Evolutionary conservation across 495 filamentous ascomycete species (phyloP).

Genomic region (Podospora didyma): DNA sequence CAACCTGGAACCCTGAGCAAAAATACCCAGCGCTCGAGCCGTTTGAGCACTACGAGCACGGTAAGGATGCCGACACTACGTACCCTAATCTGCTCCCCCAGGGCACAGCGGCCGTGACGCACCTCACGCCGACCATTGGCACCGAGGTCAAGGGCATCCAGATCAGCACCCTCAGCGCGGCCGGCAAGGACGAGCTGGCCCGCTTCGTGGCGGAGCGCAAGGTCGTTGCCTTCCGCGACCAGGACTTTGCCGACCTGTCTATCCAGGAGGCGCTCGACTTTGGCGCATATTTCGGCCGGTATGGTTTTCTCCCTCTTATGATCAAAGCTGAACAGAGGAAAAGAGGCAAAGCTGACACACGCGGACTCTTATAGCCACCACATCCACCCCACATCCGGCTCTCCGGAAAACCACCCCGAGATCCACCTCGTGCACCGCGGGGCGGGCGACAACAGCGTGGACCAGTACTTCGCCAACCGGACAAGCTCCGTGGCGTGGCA

Average conservation of each 20-base stretch:
- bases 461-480: slow-evolving; percentile 57
- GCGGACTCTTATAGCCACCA: slow-evolving; percentile 55
- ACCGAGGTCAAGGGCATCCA: slow-evolving; percentile 74
- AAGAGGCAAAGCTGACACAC: not conserved
- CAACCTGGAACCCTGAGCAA: slow-evolving; percentile 60
- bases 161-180: slow-evolving; percentile 59
- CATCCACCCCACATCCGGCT: slow-evolving; percentile 75
- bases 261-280: slow-evolving; percentile 68
- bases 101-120: slow-evolving; percentile 42
- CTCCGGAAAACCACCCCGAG: slow-evolving; percentile 67
- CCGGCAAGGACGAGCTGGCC: slow-evolving; percentile 77
- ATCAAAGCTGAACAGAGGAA: not conserved
- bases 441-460: slow-evolving; percentile 54
- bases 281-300: slow-evolving; percentile 71
- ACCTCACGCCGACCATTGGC: slow-evolving; percentile 72
- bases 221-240: slow-evolving; percentile 75
- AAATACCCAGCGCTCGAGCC: slow-evolving; percentile 64
- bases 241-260: slow-evolving; percentile 72
- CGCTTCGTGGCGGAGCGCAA: slow-evolving; percentile 74
- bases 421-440: slow-evolving; percentile 76
- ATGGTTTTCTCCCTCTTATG: not conserved
- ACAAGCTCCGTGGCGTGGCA: slow-evolving; percentile 76
- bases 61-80: slow-evolving; percentile 62
- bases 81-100: slow-evolving; percentile 62
- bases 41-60: slow-evolving; percentile 70